These are phyloP conservation scores for Boletellus deceptivus DNA, from an alignment of 1,284 basidiomycete genomes.

Conservation along the genomic window DNA sequence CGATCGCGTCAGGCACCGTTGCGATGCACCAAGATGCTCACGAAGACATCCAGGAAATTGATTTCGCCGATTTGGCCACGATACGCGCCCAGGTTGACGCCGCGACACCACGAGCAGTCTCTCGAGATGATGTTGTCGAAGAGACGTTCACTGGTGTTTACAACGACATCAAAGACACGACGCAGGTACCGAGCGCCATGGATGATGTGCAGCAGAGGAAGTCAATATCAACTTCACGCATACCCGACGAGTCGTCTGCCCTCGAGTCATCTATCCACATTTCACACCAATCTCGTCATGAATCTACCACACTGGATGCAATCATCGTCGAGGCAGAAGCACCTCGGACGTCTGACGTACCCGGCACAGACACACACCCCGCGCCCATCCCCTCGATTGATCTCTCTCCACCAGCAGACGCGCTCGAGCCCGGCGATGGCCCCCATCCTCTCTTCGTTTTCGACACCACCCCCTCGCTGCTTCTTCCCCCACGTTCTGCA, in stretches of 20 bases:
- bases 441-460: conserved; percentile 36
- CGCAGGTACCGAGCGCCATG: not conserved
- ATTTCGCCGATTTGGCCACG: conserved; percentile 57
- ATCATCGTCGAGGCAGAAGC: conserved; percentile 2
- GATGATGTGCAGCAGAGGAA: not conserved
- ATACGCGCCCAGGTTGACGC: conserved; percentile 33
- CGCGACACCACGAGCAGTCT: not conserved
- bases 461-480: conserved; percentile 38
- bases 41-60: conserved; percentile 53
- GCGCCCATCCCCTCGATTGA: not conserved
- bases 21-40: conserved; percentile 12
- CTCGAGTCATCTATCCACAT: conserved; percentile 4
- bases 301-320: not conserved
- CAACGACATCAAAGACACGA: conserved; percentile 5
- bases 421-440: not conserved
- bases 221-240: not conserved
- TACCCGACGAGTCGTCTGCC: not conserved
- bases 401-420: not conserved
- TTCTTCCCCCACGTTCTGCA: conserved; percentile 12
- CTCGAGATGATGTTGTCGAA: not conserved
- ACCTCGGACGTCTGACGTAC: not conserved
- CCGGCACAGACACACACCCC: not conserved
- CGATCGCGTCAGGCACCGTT: conserved; percentile 12
- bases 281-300: not conserved
- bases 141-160: conserved; percentile 43